phyloP scores from a whole-genome alignment of 345 rosid genomes.

The Dimocarpus longan region DNA sequence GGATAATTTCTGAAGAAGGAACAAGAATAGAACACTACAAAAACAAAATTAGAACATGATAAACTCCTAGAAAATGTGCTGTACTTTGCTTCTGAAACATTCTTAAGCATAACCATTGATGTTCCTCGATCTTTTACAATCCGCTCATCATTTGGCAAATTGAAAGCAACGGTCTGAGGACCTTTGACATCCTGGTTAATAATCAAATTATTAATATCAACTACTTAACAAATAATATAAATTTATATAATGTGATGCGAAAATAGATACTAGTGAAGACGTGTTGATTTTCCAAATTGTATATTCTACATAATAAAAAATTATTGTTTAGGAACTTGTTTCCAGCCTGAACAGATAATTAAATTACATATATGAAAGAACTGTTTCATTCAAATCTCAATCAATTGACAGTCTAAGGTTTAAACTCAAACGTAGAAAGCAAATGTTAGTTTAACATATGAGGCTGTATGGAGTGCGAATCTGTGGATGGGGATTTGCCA shows the following conservation, averaged over 20 bases:
- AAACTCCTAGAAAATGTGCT: slow-evolving; percentile 23
- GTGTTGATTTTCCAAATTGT: background rate
- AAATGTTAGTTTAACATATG: slow-evolving; percentile 6
- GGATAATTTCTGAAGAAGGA: slow-evolving; percentile 16
- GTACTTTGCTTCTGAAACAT: slow-evolving; percentile 88
- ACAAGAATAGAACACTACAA: slow-evolving; percentile 7
- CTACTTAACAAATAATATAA: background rate
- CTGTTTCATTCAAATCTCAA: slow-evolving; percentile 6
- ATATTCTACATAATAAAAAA: background rate
- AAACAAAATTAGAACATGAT: slow-evolving; percentile 15
- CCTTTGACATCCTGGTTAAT: slow-evolving; percentile 84
- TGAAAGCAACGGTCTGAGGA: slow-evolving; percentile 96
- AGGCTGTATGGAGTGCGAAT: background rate
- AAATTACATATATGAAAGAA: background rate
- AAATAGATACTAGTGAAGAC: background rate
- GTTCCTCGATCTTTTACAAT: slow-evolving; percentile 91
- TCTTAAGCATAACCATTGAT: slow-evolving; percentile 96
- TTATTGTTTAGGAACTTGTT: background rate
- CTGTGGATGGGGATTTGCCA: background rate
- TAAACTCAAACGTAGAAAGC: background rate
- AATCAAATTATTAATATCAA: slow-evolving; percentile 23
- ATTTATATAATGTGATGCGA: background rate
- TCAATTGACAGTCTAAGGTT: background rate
- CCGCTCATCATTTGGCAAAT: slow-evolving; percentile 92
- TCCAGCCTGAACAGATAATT: background rate